phyloP scores from a whole-genome alignment of 2,329 filamentous ascomycete genomes.

The Cryphonectria radicalis region DNA sequence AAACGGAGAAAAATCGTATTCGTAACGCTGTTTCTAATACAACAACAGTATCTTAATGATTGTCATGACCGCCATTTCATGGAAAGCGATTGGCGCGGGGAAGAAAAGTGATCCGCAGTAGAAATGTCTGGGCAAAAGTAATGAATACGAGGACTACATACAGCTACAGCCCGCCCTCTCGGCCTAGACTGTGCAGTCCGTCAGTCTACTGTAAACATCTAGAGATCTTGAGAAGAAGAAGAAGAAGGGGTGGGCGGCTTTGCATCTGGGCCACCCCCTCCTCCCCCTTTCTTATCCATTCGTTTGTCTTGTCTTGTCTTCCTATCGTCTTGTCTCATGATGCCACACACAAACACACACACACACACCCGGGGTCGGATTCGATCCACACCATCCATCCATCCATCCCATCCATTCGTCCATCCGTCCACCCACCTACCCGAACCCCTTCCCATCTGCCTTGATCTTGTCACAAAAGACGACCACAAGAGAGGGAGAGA shows the following conservation, averaged over 20 bases:
- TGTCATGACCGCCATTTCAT: not conserved
- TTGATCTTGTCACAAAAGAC: not conserved
- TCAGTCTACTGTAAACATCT: not conserved
- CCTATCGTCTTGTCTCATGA: conserved; percentile 16
- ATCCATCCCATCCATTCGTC: not conserved
- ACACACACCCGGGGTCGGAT: not conserved
- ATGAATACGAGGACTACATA: not conserved
- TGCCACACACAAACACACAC: not conserved
- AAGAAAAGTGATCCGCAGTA: not conserved
- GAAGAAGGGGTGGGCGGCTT: conserved; percentile 5
- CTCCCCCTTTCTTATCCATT: not conserved
- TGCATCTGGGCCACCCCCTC: not conserved
- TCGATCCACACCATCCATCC: not conserved
- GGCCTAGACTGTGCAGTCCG: not conserved
- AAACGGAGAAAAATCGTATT: not conserved
- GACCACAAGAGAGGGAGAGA: not conserved
- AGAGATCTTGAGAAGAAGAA: not conserved
- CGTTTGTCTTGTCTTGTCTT: not conserved
- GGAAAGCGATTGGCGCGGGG: not conserved
- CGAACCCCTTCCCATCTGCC: not conserved
- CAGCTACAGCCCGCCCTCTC: not conserved
- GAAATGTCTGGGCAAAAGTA: not conserved
- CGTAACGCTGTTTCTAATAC: not conserved
- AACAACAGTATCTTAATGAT: not conserved
- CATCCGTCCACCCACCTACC: not conserved